These are phyloP conservation scores for Canna indica DNA, from an alignment of 176 grass and related monocot genomes.

Conservation along the genomic window DNA sequence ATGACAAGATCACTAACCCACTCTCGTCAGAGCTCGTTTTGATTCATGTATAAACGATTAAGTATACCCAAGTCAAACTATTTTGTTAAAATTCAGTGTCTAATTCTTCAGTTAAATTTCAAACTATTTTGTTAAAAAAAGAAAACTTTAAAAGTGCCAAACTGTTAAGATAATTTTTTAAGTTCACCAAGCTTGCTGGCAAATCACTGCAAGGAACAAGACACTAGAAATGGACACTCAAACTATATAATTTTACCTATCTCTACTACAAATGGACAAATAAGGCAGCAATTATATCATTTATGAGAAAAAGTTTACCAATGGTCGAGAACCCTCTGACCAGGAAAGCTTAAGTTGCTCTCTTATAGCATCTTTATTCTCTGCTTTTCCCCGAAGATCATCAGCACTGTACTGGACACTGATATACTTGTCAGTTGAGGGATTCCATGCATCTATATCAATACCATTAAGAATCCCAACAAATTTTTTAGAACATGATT, in stretches of 20 bases:
- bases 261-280: background rate
- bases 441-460: conserved; percentile 92
- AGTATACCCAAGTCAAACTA: too few species aligned
- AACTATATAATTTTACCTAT: background rate
- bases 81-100: too few species aligned
- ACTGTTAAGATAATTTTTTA: too few species aligned
- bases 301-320: conserved; percentile 34
- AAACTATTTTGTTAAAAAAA: too few species aligned
- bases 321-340: conserved; percentile 50
- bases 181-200: too few species aligned
- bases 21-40: too few species aligned
- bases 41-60: too few species aligned
- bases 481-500: conserved; percentile 86
- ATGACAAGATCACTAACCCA: too few species aligned
- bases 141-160: too few species aligned
- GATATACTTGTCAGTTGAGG: conserved; percentile 59
- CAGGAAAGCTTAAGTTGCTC: conserved; percentile 52
- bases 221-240: too few species aligned
- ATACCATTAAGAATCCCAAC: conserved; percentile 93
- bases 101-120: too few species aligned
- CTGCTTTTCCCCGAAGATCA: conserved; percentile 51
- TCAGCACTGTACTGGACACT: conserved; percentile 58
- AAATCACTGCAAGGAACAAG: background rate
- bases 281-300: background rate
- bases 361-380: conserved; percentile 64